Base-by-base conservation (phyloP, 2,329 filamentous ascomycete genomes). In the Xylaria sp. region DNA sequence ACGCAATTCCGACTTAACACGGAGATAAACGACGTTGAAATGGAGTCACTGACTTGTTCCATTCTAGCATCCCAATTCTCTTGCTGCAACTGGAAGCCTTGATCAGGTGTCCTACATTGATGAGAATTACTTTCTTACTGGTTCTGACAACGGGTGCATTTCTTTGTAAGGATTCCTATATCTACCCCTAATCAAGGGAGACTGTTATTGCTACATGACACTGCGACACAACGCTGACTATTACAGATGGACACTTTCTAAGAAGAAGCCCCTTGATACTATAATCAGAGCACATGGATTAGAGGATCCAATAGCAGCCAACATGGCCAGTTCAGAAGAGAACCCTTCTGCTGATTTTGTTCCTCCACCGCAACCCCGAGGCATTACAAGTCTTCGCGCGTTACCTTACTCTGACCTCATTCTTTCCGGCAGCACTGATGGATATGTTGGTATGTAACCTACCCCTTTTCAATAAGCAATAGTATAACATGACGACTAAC, bases 361-460 rank as follows among this genome's bases (percentile, higher is more conserved):
- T 52, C 79, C 88, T 49, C 76, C 82, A 19, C 84, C 87, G 1
- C 83, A 87, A 65, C 90, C 94, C 9, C 83, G 93, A 71, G 95
- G 90, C 82, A 94, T 99, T 73, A 99, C 94, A 1, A 92, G 93
- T 4, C 79, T 99, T 49, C 81, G 87, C 53, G 89, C 91, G 0
- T 82, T 99, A 53, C 93, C 94, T 0, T 97, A 92, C 73, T 93
- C 91, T 4, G 92, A 99, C 70, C 79, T 96, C 54, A 85, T 99
- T 59, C 79, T 99, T 54, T 95, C 87, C 65, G 94, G 93, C 37
- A 96, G 91, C 74, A 99, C 93, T 92, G 94, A 96, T 71, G 94
- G 94, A 2, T 86, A 84, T 73, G 81, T 99, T 62, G 62, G 62
- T 64, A 58, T 23, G 62, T 60, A 34, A 5, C 10, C 13, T 48